A percentile compares a stretch with the other conserved stretches of the same genome.
These are phyloP conservation scores for Saccharum hybrid DNA, from an alignment of 202 grass and related monocot genomes.

Conservation along the genomic window DNA sequence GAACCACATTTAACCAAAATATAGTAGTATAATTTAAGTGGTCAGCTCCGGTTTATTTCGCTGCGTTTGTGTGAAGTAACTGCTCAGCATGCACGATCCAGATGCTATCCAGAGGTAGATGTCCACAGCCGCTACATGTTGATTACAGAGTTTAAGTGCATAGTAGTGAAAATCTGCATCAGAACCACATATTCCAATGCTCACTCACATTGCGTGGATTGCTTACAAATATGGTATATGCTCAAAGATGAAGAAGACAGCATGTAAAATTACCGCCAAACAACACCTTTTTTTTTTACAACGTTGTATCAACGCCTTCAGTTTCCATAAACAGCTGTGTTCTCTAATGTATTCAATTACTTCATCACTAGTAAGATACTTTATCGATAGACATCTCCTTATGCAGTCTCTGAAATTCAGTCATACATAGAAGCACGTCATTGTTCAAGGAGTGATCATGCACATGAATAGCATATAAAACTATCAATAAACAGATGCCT, in stretches of 20 bases:
- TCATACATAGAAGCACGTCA: too few species aligned
- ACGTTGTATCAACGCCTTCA: too few species aligned
- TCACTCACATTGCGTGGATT: background rate
- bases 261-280: too few species aligned
- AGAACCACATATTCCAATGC: background rate
- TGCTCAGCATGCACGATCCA: background rate
- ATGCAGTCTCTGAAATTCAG: too few species aligned
- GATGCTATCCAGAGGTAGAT: background rate
- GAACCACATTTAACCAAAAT: background rate
- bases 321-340: too few species aligned
- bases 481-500: too few species aligned
- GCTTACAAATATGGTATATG: background rate
- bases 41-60: background rate
- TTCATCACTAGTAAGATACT: too few species aligned
- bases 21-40: background rate
- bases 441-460: too few species aligned
- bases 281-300: too few species aligned
- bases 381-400: too few species aligned
- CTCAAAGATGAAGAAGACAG: background rate
- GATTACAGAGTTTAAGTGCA: background rate
- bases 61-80: background rate
- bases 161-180: background rate
- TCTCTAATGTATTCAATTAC: too few species aligned
- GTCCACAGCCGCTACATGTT: background rate
- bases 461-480: too few species aligned